Conservation (phyloP, 192 early-diverging fungal species). For the Coemansia sp. region DNA sequence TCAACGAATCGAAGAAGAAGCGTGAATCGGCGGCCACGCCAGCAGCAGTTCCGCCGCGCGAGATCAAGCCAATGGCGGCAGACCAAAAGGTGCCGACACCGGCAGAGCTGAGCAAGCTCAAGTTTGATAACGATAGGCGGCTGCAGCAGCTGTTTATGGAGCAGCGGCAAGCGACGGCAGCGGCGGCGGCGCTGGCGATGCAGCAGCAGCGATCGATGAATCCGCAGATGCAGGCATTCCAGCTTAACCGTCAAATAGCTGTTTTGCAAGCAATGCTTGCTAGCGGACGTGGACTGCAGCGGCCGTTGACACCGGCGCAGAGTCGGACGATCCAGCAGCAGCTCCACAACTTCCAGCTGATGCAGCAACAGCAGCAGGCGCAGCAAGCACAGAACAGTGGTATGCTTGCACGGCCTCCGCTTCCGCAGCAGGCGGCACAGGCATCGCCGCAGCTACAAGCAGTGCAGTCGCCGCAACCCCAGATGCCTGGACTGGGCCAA, state of each 20-base stretch:
- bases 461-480: constrained; percentile 14
- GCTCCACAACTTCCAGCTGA: constrained; percentile 27
- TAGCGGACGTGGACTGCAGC: constrained; percentile 24
- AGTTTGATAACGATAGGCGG: constrained; percentile 45
- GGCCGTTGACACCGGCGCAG: constrained; percentile 33
- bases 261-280: constrained; percentile 38
- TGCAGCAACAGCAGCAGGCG: constrained; percentile 21
- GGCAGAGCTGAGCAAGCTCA: constrained; percentile 39
- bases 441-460: constrained; percentile 18
- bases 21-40: constrained; percentile 28
- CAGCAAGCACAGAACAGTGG: constrained; percentile 18
- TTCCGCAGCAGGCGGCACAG: constrained; percentile 27
- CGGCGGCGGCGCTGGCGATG: constrained; percentile 37
- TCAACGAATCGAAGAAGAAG: constrained; percentile 45
- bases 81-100: constrained; percentile 49
- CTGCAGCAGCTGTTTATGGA: constrained; percentile 43
- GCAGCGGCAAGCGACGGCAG: constrained; percentile 46
- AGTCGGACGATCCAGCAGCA: constrained; percentile 36
- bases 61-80: constrained; percentile 33
- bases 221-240: constrained; percentile 25
- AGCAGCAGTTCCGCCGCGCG: constrained; percentile 36
- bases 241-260: constrained; percentile 26
- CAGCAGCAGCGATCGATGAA: constrained; percentile 30
- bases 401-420: constrained; percentile 14
- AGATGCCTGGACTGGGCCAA: constrained; percentile 15